Percentiles rank a stretch among this genome's conserved stretches.
Conservation (phyloP, 192 early-diverging fungal genomes). For the Podila clonocystis region DNA sequence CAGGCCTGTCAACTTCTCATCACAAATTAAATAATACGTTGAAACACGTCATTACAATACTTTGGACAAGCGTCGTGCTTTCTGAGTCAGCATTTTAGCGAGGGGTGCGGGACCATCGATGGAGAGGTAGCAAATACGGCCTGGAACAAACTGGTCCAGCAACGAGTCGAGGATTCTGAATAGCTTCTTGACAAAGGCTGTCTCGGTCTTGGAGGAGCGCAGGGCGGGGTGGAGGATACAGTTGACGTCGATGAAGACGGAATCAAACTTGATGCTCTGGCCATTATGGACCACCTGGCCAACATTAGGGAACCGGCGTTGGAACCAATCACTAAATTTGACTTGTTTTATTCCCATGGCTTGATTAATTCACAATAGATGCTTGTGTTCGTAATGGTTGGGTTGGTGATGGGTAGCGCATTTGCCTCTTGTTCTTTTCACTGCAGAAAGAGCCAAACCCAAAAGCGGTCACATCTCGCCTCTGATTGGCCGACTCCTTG, state of each 20-base stretch:
- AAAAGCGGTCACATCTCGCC: no score
- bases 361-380: not conserved
- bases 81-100: constrained; percentile 44
- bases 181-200: constrained; percentile 40
- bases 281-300: not conserved
- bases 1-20: not conserved
- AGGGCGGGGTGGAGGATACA: constrained; percentile 42
- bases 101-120: constrained; percentile 49
- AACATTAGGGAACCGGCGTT: constrained; percentile 22
- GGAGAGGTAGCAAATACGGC: constrained; percentile 45
- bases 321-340: constrained; percentile 50
- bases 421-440: no score
- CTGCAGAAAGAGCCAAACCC: no score
- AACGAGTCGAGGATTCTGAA: constrained; percentile 35
- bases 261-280: constrained; percentile 40
- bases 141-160: constrained; percentile 31
- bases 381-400: not conserved
- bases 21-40: not conserved
- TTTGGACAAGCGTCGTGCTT: constrained; percentile 30
- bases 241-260: constrained; percentile 53
- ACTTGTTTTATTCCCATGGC: constrained; percentile 54
- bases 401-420: not conserved
- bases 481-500: no score
- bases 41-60: constrained; percentile 6
- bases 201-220: constrained; percentile 39